Evolutionary conservation across 306 rosid genomes (phyloP).

Genomic region (Fagus crenata): DNA sequence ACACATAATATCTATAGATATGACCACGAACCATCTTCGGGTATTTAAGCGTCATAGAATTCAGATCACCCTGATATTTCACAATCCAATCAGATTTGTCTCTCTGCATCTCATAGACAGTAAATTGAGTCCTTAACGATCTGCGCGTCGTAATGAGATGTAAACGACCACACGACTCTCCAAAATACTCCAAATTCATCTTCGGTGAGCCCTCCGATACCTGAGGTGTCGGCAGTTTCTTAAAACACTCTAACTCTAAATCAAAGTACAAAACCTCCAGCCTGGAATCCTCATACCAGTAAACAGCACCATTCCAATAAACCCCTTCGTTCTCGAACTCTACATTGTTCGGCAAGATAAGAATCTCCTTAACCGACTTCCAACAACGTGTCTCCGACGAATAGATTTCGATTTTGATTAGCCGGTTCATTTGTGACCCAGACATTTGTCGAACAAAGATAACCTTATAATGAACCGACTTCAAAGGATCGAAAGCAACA

Average conservation of each 20-base stretch:
- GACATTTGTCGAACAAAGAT: slow-evolving; percentile 3
- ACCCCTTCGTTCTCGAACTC: slow-evolving; percentile 1
- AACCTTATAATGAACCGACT: slow-evolving; percentile 13
- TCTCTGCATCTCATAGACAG: slow-evolving; percentile 15
- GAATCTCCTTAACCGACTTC: neutral
- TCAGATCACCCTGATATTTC: slow-evolving; percentile 17
- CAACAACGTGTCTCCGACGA: slow-evolving; percentile 20
- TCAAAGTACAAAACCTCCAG: slow-evolving; percentile 7
- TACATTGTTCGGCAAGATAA: neutral
- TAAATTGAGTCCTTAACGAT: neutral
- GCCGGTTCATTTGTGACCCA: neutral
- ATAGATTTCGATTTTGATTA: slow-evolving; percentile 18
- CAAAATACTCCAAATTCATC: slow-evolving; percentile 7
- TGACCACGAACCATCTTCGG: neutral
- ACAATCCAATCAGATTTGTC: slow-evolving; percentile 27
- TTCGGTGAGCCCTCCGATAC: neutral
- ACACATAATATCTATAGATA: neutral
- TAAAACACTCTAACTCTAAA: neutral
- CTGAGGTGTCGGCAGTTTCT: slow-evolving; percentile 16
- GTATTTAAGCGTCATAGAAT: neutral
- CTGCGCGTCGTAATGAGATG: slow-evolving; percentile 1
- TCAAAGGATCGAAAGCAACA: slow-evolving; percentile 27
- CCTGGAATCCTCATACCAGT: slow-evolving; percentile 1
- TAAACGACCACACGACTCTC: slow-evolving; percentile 9
- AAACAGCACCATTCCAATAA: slow-evolving; percentile 22